phyloP scores from a whole-genome alignment of 2,329 filamentous ascomycete genomes.

The Emmonsiellopsis sp. region DNA sequence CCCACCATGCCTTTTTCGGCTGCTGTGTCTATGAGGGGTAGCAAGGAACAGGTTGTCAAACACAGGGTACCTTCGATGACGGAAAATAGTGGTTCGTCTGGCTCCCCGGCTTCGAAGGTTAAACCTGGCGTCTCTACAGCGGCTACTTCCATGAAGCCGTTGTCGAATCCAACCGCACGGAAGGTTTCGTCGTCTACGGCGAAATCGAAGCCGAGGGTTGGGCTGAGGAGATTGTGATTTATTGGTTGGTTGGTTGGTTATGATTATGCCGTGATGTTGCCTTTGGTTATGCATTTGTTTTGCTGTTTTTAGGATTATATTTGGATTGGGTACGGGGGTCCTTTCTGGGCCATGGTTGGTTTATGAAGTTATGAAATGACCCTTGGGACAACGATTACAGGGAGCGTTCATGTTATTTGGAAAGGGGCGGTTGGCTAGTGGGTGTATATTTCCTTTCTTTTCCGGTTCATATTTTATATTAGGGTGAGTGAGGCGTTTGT shows the following conservation, averaged over 20 bases:
- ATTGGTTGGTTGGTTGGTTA: not conserved
- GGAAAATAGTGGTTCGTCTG: no score
- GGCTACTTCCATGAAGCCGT: not conserved
- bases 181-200: constrained; percentile 16
- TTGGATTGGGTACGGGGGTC: not conserved
- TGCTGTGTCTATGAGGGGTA: not conserved
- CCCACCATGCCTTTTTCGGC: not conserved
- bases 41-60: no score
- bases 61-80: no score
- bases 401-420: not conserved
- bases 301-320: not conserved
- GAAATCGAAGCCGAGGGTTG: constrained; percentile 27
- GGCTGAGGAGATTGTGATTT: constrained; percentile 24
- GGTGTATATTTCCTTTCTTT: not conserved
- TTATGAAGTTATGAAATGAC: not conserved
- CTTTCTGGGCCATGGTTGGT: not conserved
- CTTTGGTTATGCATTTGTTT: not conserved
- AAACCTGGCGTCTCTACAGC: no score
- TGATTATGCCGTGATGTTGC: not conserved
- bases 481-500: not conserved
- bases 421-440: not conserved
- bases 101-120: no score
- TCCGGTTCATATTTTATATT: not conserved
- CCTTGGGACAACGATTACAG: not conserved
- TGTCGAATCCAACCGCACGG: constrained; percentile 8